A percentile compares a stretch with the other conserved stretches of the same genome.
Conservation (phyloP, 345 rosid genomes). For the Carallia pectinifolia region DNA sequence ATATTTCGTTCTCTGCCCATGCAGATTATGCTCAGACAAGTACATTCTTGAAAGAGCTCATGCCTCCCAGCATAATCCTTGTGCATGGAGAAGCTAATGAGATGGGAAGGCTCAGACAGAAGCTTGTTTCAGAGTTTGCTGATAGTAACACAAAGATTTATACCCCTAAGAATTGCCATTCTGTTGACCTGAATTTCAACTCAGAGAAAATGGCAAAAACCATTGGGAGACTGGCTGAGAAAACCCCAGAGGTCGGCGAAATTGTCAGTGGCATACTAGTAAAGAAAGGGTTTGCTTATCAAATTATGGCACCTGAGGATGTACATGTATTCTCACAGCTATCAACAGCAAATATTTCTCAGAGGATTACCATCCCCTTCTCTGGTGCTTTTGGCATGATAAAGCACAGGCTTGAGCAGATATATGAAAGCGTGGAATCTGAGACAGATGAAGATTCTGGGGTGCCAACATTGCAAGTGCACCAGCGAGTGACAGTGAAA, state of each 20-base stretch:
- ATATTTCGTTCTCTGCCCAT: conserved; percentile 91
- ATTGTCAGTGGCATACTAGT: conserved; percentile 77
- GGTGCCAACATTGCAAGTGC: conserved; percentile 59
- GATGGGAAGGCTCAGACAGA: conserved; percentile 93
- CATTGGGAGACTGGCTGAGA: conserved; percentile 78
- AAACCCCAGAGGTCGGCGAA: conserved; percentile 78
- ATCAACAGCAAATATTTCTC: conserved; percentile 77
- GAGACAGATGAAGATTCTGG: conserved; percentile 73
- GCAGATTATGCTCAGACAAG: conserved; percentile 98
- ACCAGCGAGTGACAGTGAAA: conserved; percentile 68
- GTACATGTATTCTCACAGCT: conserved; percentile 94
- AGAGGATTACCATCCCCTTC: conserved; percentile 79
- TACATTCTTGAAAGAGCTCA: conserved; percentile 80
- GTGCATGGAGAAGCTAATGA: conserved; percentile 93
- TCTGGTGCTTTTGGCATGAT: conserved; percentile 77
- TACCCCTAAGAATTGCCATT: conserved; percentile 91
- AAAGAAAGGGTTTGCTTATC: conserved; percentile 92
- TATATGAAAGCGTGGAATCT: conserved; percentile 74
- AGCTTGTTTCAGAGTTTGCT: conserved; percentile 67
- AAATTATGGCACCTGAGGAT: conserved; percentile 97
- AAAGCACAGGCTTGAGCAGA: conserved; percentile 77
- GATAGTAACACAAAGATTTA: conserved; percentile 79
- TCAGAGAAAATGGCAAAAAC: conserved; percentile 95
- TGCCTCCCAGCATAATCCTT: conserved; percentile 92
- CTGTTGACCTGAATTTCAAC: conserved; percentile 77